Evolutionary conservation across 495 filamentous ascomycete genomes (phyloP).

Genomic region (Hypoxylon fragiforme): DNA sequence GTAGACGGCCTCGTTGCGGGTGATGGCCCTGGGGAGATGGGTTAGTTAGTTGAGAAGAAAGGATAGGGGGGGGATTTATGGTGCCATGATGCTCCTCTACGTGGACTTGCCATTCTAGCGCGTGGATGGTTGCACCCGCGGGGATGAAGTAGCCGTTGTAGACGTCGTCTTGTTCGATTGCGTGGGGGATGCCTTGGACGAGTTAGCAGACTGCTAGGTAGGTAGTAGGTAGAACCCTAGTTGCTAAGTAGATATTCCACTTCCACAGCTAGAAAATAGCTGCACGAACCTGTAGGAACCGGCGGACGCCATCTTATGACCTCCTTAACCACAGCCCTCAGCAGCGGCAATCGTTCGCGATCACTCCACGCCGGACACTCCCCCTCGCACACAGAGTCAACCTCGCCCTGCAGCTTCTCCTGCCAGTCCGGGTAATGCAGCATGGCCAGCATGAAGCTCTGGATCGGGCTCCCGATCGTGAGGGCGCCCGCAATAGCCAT

Average conservation of each 20-base stretch:
- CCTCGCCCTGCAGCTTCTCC: conserved; percentile 55
- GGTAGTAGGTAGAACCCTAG: too few species aligned
- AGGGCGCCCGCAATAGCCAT: conserved; percentile 54
- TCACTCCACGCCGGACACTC: conserved; percentile 55
- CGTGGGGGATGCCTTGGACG: conserved; percentile 54
- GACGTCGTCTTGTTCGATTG: conserved; percentile 55
- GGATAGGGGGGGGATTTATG: conserved; percentile 26
- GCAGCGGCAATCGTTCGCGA: conserved; percentile 46
- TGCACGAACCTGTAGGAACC: conserved; percentile 51
- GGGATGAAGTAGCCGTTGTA: conserved; percentile 61
- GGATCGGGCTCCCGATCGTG: conserved; percentile 56
- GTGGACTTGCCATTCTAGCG: conserved; percentile 54
- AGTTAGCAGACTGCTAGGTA: too few species aligned
- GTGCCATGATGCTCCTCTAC: neutral
- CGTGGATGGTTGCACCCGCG: conserved; percentile 59
- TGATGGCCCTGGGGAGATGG: conserved; percentile 65
- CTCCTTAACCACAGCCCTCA: conserved; percentile 64
- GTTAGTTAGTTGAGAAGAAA: too few species aligned
- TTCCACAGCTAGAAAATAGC: too few species aligned
- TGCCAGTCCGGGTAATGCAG: conserved; percentile 61
- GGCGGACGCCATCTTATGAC: conserved; percentile 62
- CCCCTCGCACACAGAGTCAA: conserved; percentile 54
- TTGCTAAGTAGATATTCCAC: too few species aligned
- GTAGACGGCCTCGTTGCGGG: conserved; percentile 60
- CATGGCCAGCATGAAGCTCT: conserved; percentile 63